Conservation (phyloP, 2,329 filamentous ascomycete genomes). For the Lasiodiplodia theobromae region DNA sequence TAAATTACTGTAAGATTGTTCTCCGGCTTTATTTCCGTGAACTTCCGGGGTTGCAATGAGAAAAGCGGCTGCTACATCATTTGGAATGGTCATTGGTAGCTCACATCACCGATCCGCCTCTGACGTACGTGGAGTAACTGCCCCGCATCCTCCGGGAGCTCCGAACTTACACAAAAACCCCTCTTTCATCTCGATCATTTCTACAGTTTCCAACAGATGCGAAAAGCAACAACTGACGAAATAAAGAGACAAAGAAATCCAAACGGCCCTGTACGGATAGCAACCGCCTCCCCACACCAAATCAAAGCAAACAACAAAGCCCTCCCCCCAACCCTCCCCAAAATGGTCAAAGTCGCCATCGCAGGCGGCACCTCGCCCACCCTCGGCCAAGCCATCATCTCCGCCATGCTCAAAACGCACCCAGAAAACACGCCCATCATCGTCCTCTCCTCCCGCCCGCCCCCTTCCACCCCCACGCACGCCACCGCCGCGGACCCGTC, state of each 20-base stretch:
- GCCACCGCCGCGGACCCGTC: not conserved
- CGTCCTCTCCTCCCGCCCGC: slow-evolving; percentile 39
- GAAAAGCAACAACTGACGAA: not conserved
- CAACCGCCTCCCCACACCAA: not conserved
- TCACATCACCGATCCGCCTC: not conserved
- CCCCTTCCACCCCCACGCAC: not conserved
- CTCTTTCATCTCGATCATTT: not conserved
- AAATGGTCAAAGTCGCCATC: slow-evolving; percentile 37
- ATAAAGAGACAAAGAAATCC: not conserved
- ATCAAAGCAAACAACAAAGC: slow-evolving; percentile 36
- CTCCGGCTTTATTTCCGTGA: too few relatives aligned
- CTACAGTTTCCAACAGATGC: not conserved
- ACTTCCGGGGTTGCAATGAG: too few relatives aligned
- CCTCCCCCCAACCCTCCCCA: not conserved
- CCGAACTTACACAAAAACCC: not conserved
- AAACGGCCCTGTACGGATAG: not conserved
- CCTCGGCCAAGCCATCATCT: slow-evolving; percentile 39
- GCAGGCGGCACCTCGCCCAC: slow-evolving; percentile 40
- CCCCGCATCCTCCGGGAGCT: not conserved
- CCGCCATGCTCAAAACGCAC: slow-evolving; percentile 33
- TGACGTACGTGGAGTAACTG: not conserved
- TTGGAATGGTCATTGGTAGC: not conserved
- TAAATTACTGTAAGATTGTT: too few relatives aligned
- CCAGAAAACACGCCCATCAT: slow-evolving; percentile 36
- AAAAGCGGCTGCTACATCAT: not conserved